Evolutionary conservation across 1,139 yeast genomes (phyloP), one percentile per base, ranked within the genome.

Genomic region (Sugiyamaella sp.): DNA sequence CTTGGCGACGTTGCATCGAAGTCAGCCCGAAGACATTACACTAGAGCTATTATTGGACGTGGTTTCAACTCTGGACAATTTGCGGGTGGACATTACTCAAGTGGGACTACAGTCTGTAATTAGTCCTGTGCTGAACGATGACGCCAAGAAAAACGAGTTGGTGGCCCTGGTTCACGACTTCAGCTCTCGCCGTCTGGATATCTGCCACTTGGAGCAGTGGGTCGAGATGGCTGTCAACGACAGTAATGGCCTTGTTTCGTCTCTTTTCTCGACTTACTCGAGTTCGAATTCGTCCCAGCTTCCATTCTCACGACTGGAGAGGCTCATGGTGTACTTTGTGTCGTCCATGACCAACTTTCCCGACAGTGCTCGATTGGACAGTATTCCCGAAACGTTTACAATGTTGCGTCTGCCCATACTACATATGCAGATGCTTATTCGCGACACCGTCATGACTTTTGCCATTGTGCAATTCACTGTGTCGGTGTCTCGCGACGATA

Each of bases 381-480:
- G 41, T 4, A 16, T 57, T 21, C 64, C 66, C 1, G 67, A 63
- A 51, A 60, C 63, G 14, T 58, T 63, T 45, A 37, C 57, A 16
- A 50, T 53, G 54, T 29, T 63, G 46, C 52, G 66, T 19, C 52
- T 63, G 47, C 51, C 65, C 10, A 47, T 63, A 8, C 47, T 63
- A 46, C 56, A 61, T n/a, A 52, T 56, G 14, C 57, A 55, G 46
- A 49, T 63, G 42, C 27, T 55, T 33, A 57, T 62, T 9, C 57
- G 59, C 6, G 67, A 63, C 44, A 55, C 60, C 12, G 60, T 57
- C 2, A 25, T 61, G 46, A 60, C 58, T n/a, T 63, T 62, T 52
- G 52, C 64, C 14, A 56, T 63, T 37, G 43, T 62, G 21, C 66
- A 63, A 35, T 60, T 57, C 40, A 57, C 57, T 21, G 42, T 59